Evolutionary conservation across 176 grass and related monocot genomes (phyloP).

Genomic region (Urochloa ruziziensis): DNA sequence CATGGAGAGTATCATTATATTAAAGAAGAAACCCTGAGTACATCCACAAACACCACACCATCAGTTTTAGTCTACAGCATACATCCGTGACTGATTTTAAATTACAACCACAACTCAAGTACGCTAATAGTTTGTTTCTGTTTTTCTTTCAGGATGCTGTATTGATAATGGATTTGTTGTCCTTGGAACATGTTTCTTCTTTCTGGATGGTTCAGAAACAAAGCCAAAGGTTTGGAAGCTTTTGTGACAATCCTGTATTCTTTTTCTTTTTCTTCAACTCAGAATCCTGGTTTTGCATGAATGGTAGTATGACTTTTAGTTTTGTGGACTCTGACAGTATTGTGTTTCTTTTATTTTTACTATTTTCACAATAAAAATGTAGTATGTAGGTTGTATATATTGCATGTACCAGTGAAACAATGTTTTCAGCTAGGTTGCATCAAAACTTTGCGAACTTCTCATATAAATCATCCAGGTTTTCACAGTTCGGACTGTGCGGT

Average conservation of each 20-base stretch:
- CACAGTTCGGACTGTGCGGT: background rate
- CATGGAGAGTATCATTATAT: too few species aligned
- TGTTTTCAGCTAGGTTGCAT: background rate
- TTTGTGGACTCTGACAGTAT: background rate
- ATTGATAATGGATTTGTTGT: conserved; percentile 74
- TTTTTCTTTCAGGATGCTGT: conserved; percentile 67
- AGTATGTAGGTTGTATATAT: background rate
- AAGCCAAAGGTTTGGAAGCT: conserved; percentile 67
- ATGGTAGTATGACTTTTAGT: background rate
- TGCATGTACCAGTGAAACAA: background rate
- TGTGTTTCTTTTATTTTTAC: background rate
- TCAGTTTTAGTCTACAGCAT: too few species aligned
- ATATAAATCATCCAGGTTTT: background rate
- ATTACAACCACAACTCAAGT: too few species aligned
- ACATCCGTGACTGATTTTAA: too few species aligned
- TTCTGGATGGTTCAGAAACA: conserved; percentile 94
- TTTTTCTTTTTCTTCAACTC: background rate
- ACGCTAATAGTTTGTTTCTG: conserved; percentile 26
- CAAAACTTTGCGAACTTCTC: background rate
- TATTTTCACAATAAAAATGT: background rate
- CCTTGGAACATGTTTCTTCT: conserved; percentile 68
- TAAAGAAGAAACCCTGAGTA: too few species aligned
- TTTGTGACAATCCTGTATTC: background rate
- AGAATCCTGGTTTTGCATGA: background rate
- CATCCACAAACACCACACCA: too few species aligned